Percentiles rank a stretch among this genome's conserved stretches.
Evolutionary conservation across 441 rosid genomes (phyloP).

Genomic region (Lepidium campestre): DNA sequence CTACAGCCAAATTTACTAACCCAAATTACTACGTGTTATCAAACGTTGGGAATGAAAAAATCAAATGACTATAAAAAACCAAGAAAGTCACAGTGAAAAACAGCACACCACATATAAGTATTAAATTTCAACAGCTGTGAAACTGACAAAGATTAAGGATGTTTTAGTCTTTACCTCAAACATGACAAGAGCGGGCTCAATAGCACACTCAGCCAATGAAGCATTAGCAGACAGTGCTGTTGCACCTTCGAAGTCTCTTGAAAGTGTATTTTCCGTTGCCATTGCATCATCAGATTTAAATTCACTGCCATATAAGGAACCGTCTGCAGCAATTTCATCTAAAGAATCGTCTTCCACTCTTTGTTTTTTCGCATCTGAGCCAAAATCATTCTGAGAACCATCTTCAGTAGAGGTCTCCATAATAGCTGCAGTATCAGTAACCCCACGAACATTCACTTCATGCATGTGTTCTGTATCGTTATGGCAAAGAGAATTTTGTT

Average conservation of each 20-base stretch:
- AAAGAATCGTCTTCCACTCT: conserved; percentile 51
- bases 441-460: conserved; percentile 43
- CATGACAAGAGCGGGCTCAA: conserved; percentile 96
- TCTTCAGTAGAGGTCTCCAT: conserved; percentile 52
- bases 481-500: conserved; percentile 27
- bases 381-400: conserved; percentile 46
- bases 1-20: background rate
- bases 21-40: background rate
- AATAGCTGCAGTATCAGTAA: conserved; percentile 42
- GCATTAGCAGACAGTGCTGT: conserved; percentile 50
- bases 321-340: conserved; percentile 42
- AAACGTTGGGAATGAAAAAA: background rate
- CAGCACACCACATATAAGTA: conserved; percentile 1
- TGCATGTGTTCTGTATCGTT: conserved; percentile 44
- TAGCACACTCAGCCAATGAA: conserved; percentile 70
- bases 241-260: conserved; percentile 45
- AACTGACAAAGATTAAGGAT: background rate
- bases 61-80: background rate
- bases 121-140: background rate
- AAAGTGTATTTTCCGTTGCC: conserved; percentile 37
- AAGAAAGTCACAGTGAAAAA: background rate
- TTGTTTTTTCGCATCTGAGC: conserved; percentile 55
- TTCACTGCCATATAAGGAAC: conserved; percentile 43
- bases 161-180: conserved; percentile 60
- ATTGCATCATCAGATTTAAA: conserved; percentile 46